Percentiles rank a stretch among this genome's conserved stretches.
Evolutionary conservation across 1,139 yeast genomes (phyloP).

Genomic region (Chernovozyma sophiae-reginae): DNA sequence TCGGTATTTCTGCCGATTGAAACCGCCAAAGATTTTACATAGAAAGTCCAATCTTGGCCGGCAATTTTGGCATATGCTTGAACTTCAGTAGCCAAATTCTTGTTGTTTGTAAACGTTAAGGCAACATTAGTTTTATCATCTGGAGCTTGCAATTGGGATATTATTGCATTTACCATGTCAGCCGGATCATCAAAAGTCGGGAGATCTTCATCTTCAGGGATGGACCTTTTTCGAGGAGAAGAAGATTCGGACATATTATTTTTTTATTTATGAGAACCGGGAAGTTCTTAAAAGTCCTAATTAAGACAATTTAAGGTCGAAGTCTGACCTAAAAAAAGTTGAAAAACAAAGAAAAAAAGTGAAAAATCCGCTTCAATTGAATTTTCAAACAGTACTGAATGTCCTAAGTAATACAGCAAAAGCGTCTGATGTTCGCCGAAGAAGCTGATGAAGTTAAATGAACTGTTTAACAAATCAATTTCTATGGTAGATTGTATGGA

Average conservation of each 20-base stretch:
- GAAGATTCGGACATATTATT: conserved; percentile 18
- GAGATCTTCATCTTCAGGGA: conserved; percentile 21
- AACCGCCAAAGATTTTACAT: conserved; percentile 76
- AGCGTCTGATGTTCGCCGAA: no score
- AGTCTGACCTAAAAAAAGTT: no score
- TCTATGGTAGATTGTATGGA: no score
- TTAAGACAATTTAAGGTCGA: neutral
- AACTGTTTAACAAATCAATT: no score
- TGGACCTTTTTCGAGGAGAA: conserved; percentile 30
- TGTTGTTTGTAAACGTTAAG: conserved; percentile 56
- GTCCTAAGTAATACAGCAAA: no score
- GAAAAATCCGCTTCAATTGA: no score
- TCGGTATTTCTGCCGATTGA: conserved; percentile 87
- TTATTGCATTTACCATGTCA: conserved; percentile 52
- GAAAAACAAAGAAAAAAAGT: no score
- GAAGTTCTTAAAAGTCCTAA: no score
- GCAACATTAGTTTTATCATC: conserved; percentile 50
- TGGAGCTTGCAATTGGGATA: conserved; percentile 44
- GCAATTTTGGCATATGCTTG: conserved; percentile 96
- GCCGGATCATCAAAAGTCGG: conserved; percentile 46
- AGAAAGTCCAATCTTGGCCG: conserved; percentile 91
- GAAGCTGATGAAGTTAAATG: no score
- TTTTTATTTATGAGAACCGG: neutral
- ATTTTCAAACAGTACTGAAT: neutral
- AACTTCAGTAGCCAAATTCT: conserved; percentile 75